Evolutionary conservation across 176 grass and related monocot species (phyloP), one percentile per base, ranked within the genome.

Genomic region (Oryza meyeriana): DNA sequence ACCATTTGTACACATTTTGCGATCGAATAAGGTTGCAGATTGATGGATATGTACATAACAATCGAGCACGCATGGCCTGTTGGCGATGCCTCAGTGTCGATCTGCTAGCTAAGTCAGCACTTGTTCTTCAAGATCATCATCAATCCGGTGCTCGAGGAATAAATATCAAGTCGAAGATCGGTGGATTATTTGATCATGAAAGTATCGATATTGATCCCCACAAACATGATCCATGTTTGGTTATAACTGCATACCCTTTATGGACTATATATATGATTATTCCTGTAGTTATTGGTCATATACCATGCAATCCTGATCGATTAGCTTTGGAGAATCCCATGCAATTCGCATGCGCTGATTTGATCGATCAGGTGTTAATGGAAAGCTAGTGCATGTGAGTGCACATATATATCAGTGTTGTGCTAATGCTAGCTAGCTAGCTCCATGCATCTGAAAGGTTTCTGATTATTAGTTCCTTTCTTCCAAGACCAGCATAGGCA

Each of bases 71-170:
- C 28, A 72, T 77, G 66, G 59, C 66, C 29, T 78, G 88, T 85
- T 82, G 72, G 55, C 20, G 83, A 85, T 85, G 66, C 47, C 68
- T 89, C 83, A 3, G 11, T 82, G 83, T 85, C 45, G 78, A 89
- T 81, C 88, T 85, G 78, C 83, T 89, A 86, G 72, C 88, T 85
- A 82, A 82, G 78, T 78, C 58, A 82, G 83, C 83, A 89, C 82
- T 85, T 78, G 35, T 77, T 73, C 72, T 85, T 72, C 42, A 18
- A 78, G 72, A 85, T 82, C 57, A 66, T 77, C 66, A 36, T 77
- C 72, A 24, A 66, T 66, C 17, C 1, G 5, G 17, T 33, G 17
- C 66, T 26, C 44, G 65, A 20, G 25, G 83, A 82, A 89, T 86
- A 89, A 72, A 85, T 61, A 78, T 82, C 83, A 89, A 82, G 35